These are phyloP conservation scores for Blastocystis sp. DNA, from an alignment of 352 stramenopile genomes.

Conservation along the genomic window DNA sequence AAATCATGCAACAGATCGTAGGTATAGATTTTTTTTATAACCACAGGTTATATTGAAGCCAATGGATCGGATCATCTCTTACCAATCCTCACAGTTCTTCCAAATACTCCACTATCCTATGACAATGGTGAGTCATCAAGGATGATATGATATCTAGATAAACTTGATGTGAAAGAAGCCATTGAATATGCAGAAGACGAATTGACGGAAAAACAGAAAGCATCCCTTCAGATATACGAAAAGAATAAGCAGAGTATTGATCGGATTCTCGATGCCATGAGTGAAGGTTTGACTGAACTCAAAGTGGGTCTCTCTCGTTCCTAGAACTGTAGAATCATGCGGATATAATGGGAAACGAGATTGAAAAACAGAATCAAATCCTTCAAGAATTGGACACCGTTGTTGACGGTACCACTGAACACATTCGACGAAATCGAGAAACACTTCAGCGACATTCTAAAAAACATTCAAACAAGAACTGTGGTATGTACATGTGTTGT, in stretches of 20 bases:
- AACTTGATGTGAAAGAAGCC: neutral
- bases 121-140: neutral
- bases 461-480: neutral
- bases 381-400: neutral
- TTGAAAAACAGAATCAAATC: constrained; percentile 38
- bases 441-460: neutral
- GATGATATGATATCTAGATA: neutral
- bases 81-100: constrained; percentile 32
- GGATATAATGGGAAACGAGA: constrained; percentile 38
- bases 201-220: constrained; percentile 37
- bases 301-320: neutral
- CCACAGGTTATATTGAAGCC: constrained; percentile 22
- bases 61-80: neutral
- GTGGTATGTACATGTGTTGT: constrained; percentile 35
- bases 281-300: constrained; percentile 39
- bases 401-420: constrained; percentile 17
- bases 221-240: constrained; percentile 45
- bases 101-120: neutral
- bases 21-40: too few relatives aligned
- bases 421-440: neutral
- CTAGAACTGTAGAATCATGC: neutral
- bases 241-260: constrained; percentile 42
- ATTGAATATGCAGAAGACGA: constrained; percentile 19
- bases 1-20: constrained; percentile 56
- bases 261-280: constrained; percentile 25